Evolutionary conservation across 352 stramenopile genomes (phyloP), one percentile per base, ranked within the genome.

Genomic region (Pythium guiyangense): DNA sequence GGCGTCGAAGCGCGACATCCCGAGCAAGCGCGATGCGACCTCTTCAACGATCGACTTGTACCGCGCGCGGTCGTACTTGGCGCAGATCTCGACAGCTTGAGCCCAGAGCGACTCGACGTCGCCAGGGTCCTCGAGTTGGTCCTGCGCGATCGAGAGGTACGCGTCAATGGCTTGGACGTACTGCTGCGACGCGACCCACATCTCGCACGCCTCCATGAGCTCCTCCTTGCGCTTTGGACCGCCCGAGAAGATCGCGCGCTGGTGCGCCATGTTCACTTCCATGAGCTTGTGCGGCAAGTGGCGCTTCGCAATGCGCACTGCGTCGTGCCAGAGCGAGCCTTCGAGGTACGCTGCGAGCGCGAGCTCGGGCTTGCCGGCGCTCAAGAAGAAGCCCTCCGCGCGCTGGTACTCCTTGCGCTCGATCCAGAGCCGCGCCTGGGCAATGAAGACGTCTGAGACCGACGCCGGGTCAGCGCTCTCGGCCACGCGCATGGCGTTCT

Each of bases 261-360:
- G 77, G 63, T 90, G 81, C 2, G 84, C 80, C 69, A 93, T 84
- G 59, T 96, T 94, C 29, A 97, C 88, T 57, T 97, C 88, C 52
- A 90, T 77, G 31, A 97, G 73, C 67, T 96, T 96, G 73, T 98
- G 92, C 0, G 94, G 94, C 47, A 98, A 63, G 62, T 98, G 86
- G 17, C 79, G 73, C 73, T 97, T 92, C 12, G 87, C 85, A 42
- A 98, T 83, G 34, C 88, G 73, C 57, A 97, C 74, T 0, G 92
- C 92, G 46, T 98, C 92, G 31, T 77, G 66, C 87, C 86, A 98
- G 71, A 96, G 79, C 0, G 69, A 69, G 5, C 73, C 84, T 62
- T 97, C 89, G 31, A 96, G 59, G 59, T 96, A 98, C 6, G 79
- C 77, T 6, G 88, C 75, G 10, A 98, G 69, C 4, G 90, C 89